Percentiles rank a stretch among this genome's conserved stretches.
Conservation (phyloP, 202 grass and related monocot species). For the Panicum virgatum region DNA sequence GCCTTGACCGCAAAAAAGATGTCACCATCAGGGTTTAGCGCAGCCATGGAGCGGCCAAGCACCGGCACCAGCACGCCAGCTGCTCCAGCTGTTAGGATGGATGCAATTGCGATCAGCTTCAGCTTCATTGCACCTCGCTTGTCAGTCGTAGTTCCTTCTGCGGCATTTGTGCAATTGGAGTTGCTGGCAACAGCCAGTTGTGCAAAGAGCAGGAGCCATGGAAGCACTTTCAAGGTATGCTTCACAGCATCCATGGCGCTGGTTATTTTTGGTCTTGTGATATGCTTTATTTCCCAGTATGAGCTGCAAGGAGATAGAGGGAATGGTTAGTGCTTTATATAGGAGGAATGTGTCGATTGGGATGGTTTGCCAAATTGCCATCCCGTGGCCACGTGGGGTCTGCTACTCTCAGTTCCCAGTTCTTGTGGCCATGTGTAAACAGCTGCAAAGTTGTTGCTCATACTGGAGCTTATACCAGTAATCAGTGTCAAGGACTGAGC, state of each 20-base stretch:
- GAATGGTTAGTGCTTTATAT: slow-evolving; percentile 38
- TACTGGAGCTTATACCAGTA: neutral
- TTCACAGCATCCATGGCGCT: slow-evolving; percentile 24
- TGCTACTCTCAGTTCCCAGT: slow-evolving; percentile 15
- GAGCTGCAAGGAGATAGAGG: slow-evolving; percentile 13
- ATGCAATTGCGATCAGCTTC: slow-evolving; percentile 77
- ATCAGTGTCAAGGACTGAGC: neutral
- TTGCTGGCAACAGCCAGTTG: slow-evolving; percentile 45
- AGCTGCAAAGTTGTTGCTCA: neutral
- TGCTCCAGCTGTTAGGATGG: slow-evolving; percentile 80
- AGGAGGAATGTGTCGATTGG: neutral
- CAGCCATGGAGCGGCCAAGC: slow-evolving; percentile 63
- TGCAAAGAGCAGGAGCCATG: slow-evolving; percentile 47
- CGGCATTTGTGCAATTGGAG: slow-evolving; percentile 53
- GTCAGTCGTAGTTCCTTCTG: slow-evolving; percentile 43
- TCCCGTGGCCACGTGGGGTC: slow-evolving; percentile 25
- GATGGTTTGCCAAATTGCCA: slow-evolving; percentile 12
- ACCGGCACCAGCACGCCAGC: slow-evolving; percentile 76
- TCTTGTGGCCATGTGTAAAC: slow-evolving; percentile 2
- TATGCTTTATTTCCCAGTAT: slow-evolving; percentile 19
- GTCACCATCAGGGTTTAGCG: slow-evolving; percentile 62
- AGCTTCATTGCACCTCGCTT: slow-evolving; percentile 39
- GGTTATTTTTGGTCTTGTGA: slow-evolving; percentile 7
- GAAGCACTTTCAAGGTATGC: slow-evolving; percentile 39
- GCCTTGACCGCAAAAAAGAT: slow-evolving; percentile 87